Base-by-base conservation (phyloP, 1,284 basidiomycete genomes). In the Puccinia novopanici region DNA sequence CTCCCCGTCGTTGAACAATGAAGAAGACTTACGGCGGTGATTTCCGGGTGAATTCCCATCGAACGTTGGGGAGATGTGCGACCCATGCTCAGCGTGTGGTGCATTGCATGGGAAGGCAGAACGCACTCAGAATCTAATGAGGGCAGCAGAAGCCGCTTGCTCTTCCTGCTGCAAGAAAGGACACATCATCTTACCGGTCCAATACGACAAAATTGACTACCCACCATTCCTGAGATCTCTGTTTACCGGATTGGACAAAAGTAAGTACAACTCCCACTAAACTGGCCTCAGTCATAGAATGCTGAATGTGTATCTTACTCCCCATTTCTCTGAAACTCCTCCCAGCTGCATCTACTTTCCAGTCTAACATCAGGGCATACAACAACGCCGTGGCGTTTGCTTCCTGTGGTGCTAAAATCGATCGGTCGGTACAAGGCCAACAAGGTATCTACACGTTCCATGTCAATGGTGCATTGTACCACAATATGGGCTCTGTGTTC, bases 321-420 rank as follows among this genome's bases (percentile, higher is more conserved):
- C n/a, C n/a, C n/a, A n/a, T n/a, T 45, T 45, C 45, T 45, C 45
- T 8, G 6, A 15, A 15, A 45, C 45, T 45, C 45, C 15, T 45
- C 45, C 45, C 45, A 45, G 45, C 15, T 45, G 6, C 45, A 6
- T 8, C 6, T 8, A 15, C 45, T 15, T 45, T 45, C 45, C 45
- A 45, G 15, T 45, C 15, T 45, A 45, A 45, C 45, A 45, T 45
- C 45, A 45, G 63, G 9, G 63, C n/a, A 19, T 67, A 67, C 30
- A 67, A 67, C 30, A 67, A 67, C 30, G 63, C 45, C 17, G 22
- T 67, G n/a, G 30, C 63, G 9, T 67, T 67, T 37, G 45, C 63
- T 9, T 67, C 63, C 1, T 40, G 37, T 19, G 37, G 63, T 12
- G 63, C 63, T 5, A 67, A 37, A 3, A 17, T 40, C 22, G 63